Conservation (phyloP, 2,329 filamentous ascomycete species). For the Beauveria caledonica region DNA sequence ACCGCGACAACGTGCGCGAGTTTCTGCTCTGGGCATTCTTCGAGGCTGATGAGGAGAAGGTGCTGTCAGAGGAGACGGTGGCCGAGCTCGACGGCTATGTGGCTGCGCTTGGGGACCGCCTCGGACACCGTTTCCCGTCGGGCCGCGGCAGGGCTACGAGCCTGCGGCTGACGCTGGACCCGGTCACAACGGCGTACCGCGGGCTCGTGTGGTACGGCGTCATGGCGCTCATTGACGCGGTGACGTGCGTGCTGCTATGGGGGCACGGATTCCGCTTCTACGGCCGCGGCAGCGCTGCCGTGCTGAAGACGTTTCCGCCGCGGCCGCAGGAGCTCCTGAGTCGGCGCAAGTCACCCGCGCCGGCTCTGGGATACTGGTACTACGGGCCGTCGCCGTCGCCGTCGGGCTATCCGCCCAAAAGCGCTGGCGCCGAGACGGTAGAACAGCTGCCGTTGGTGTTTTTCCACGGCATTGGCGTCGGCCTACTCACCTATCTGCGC, state of each 20-base stretch:
- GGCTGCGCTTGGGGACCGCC: slow-evolving; percentile 41
- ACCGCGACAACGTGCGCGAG: slow-evolving; percentile 58
- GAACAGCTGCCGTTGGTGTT: slow-evolving; percentile 52
- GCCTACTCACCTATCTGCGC: slow-evolving; percentile 52
- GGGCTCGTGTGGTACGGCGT: slow-evolving; percentile 57
- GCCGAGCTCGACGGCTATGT: slow-evolving; percentile 42
- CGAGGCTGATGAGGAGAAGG: slow-evolving; percentile 32
- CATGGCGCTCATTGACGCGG: slow-evolving; percentile 46
- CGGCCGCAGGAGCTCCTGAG: slow-evolving; percentile 43
- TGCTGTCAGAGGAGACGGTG: slow-evolving; percentile 15
- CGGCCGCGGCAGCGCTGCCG: slow-evolving; percentile 28
- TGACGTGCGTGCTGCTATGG: slow-evolving; percentile 36
- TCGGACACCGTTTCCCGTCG: slow-evolving; percentile 41
- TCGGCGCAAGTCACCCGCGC: slow-evolving; percentile 37
- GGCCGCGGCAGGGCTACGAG: slow-evolving; percentile 49
- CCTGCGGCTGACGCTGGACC: slow-evolving; percentile 59
- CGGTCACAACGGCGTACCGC: slow-evolving; percentile 51
- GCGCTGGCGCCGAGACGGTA: no score
- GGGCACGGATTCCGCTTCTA: slow-evolving; percentile 45
- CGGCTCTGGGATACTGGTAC: slow-evolving; percentile 55
- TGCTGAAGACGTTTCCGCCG: slow-evolving; percentile 44
- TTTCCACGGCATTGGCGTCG: slow-evolving; percentile 63
- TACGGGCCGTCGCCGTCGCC: not conserved
- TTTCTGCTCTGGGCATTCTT: slow-evolving; percentile 63
- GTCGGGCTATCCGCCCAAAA: no score